Conservation (phyloP, 2,329 filamentous ascomycete genomes). For the Trichoderma breve region DNA sequence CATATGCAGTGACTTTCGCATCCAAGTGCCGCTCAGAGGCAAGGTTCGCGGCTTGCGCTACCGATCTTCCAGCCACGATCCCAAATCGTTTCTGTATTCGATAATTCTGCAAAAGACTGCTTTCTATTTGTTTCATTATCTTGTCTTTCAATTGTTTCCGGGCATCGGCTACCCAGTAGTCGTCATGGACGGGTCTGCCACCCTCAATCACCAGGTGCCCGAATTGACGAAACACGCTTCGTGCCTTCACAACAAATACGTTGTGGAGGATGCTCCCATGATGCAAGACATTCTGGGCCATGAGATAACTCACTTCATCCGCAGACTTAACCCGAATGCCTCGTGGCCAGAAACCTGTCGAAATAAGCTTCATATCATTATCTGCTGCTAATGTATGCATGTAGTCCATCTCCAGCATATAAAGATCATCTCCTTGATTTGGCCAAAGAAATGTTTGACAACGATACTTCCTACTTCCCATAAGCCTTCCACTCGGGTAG, state of each 20-base stretch:
- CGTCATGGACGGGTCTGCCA: neutral
- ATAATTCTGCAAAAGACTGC: neutral
- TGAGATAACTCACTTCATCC: neutral
- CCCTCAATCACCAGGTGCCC: neutral
- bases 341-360: too few relatives aligned
- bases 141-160: neutral
- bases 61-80: too few relatives aligned
- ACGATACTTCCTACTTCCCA: neutral
- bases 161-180: neutral
- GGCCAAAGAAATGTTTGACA: neutral
- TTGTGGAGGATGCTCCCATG: too few relatives aligned
- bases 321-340: too few relatives aligned
- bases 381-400: too few relatives aligned
- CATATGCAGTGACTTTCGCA: too few relatives aligned
- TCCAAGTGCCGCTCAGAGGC: too few relatives aligned
- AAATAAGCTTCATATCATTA: too few relatives aligned
- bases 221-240: neutral
- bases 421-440: rapidly evolving
- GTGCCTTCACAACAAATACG: neutral
- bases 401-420: neutral
- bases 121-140: neutral
- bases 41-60: too few relatives aligned
- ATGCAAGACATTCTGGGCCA: neutral
- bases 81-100: too few relatives aligned
- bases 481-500: rapidly evolving